phyloP scores from a whole-genome alignment of 805 yeast genomes.

The Lachancea sp. region DNA sequence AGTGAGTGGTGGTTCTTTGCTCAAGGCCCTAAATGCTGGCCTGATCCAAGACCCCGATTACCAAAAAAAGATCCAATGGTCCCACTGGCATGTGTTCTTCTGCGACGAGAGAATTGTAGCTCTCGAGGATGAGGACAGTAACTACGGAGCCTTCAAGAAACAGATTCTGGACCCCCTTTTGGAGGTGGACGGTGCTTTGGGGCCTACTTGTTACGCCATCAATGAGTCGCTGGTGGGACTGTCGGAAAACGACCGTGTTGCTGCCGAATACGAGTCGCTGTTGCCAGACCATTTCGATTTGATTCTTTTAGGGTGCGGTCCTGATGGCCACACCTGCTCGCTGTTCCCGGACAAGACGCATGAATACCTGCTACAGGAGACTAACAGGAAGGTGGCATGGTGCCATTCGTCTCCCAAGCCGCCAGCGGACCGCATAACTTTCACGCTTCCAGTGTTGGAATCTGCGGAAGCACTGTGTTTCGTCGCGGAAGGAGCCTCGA shows the following conservation, averaged over 20 bases:
- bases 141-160: conserved; percentile 70
- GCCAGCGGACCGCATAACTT: conserved; percentile 85
- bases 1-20: conserved; percentile 86
- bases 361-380: conserved; percentile 40
- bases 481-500: conserved; percentile 85
- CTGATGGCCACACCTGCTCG: conserved; percentile 94
- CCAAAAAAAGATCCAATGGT: conserved; percentile 50
- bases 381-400: conserved; percentile 46
- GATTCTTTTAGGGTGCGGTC: conserved; percentile 83
- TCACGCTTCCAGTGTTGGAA: conserved; percentile 72
- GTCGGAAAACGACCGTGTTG: conserved; percentile 47
- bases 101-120: conserved; percentile 91
- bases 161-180: conserved; percentile 49
- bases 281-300: conserved; percentile 56
- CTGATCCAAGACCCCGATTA: conserved; percentile 51
- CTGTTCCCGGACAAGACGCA: conserved; percentile 72
- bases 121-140: conserved; percentile 73
- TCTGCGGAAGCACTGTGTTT: conserved; percentile 51
- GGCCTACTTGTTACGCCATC: conserved; percentile 62
- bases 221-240: conserved; percentile 54
- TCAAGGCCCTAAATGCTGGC: conserved; percentile 58
- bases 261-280: conserved; percentile 52
- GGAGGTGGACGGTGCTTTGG: conserved; percentile 31
- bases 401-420: conserved; percentile 87
- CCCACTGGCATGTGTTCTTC: conserved; percentile 73